Evolutionary conservation across 805 yeast genomes (phyloP), one percentile per base, ranked within the genome.

Genomic region (Candida takata): DNA sequence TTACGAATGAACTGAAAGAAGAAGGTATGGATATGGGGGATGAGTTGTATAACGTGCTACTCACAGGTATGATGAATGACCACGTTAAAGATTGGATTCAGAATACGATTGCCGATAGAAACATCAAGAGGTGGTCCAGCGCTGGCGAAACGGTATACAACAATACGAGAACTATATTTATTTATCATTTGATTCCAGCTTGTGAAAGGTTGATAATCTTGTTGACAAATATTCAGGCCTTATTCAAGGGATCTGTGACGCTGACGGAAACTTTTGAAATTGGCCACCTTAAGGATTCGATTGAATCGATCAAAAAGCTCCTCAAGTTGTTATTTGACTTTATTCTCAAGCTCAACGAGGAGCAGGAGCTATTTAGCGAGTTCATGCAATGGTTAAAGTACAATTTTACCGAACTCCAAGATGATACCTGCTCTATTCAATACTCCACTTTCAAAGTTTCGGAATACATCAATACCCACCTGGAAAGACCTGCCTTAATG

Each of bases 51-150:
- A 72, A 71, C 33, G 46, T 73, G 16, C 52, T 77, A 3, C 48
- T 77, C 4, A 73, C 83, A 0, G 81, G 82, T 2, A 60, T 72
- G 34, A 62, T 78, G 39, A 66, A 75, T 1, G 64, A 60, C 11
- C 55, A 64, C 1, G 58, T 74, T 2, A 68, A 66, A 40, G 77
- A 74, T 37, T 82, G 78, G 77, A 60, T 83, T 49, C 66, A 72
- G 16, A 78, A 79, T 45, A 74, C 77, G 32, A 60, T 82, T 24
- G 87, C 84, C 0, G 86, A 79, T 42, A 61, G 82, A 42, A 84
- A 84, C 20, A 52, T 73, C 14, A 73, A 70, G 42, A 64, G 73
- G 44, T 72, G 85, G 72, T 57, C 60, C 3, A 68, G 65, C 35
- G 34, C 68, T 13, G 79, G 82, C 0, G 67, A 64, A 24, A 55